Conservation (phyloP, 23 red algal genomes). For the Agarophyton chilense region DNA sequence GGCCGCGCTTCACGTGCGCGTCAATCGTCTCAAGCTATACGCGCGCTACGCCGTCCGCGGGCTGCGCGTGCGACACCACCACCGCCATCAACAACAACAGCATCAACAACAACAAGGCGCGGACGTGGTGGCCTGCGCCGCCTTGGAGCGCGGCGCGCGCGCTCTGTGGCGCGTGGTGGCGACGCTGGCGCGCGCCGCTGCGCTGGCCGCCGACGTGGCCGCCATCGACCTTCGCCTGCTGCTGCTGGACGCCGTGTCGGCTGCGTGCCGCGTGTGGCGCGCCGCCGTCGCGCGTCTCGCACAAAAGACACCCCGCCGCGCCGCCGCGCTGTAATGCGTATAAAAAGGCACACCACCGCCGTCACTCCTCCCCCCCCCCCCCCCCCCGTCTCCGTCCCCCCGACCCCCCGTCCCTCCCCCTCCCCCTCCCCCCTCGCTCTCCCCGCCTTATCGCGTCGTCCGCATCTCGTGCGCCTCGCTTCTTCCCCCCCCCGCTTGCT, state of each 20-base stretch:
- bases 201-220: background rate
- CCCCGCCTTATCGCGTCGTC: too few species aligned
- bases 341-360: too few species aligned
- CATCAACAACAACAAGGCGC: too few species aligned
- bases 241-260: constrained; percentile 26
- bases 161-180: background rate
- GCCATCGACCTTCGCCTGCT: constrained; percentile 24
- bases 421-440: too few species aligned
- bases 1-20: constrained; percentile 43
- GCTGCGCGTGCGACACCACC: constrained; percentile 5
- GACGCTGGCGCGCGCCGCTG: background rate
- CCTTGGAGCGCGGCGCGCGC: background rate
- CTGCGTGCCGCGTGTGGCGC: background rate
- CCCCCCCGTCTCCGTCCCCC: background rate
- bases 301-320: too few species aligned
- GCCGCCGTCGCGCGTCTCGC: background rate
- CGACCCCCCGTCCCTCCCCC: too few species aligned
- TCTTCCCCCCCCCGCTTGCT: background rate
- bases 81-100: too few species aligned
- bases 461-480: too few species aligned
- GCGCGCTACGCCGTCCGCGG: constrained; percentile 53
- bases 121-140: constrained; percentile 7
- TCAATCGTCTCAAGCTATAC: constrained; percentile 60
- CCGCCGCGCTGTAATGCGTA: too few species aligned
- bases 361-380: background rate